Evolutionary conservation across 139 green algal genomes (phyloP), one percentile per base, ranked within the genome.

Genomic region (Yamagishiella unicocca): DNA sequence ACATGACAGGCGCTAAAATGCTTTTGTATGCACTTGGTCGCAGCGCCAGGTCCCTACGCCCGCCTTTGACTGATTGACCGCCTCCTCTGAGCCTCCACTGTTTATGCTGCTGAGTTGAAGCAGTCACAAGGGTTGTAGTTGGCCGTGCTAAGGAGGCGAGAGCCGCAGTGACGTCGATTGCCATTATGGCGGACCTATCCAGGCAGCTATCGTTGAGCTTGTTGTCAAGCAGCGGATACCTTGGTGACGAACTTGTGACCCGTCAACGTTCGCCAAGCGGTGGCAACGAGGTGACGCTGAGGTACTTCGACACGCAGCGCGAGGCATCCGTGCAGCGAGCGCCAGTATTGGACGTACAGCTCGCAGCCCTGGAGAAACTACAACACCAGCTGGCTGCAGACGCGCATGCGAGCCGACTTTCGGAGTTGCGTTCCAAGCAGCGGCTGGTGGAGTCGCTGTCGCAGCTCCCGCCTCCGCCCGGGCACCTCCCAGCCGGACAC

Each of bases 361-460:
- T 64, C n/a, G 27, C n/a, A n/a, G n/a, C 72, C 31, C n/a, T 82
- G 21, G 74, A 82, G 2, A 82, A 46, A 37, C n/a, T 82, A 31
- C 40, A 68, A 17, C n/a, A 82, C 10, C 54, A 82, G 74, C 21
- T 82, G 17, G 31, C 74, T 29, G 74, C 31, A 4, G 74, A 82
- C 38, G 74, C 72, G 40, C 72, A 78, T 35, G 70, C 70, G 2
- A 78, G 29, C 42, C 70, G 70, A 8, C 40, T 58, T 24, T 80
- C 72, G 19, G 43, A 62, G 27, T 40, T 64, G 27, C 72, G 72
- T 10, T 40, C 72, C 43, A 80, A 80, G 72, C 74, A 68, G 54
- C 74, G 74, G 2, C 74, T 82, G 17, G 29, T 53, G 25, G 72
- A 80, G 29, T 80, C 72, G 10, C 72, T 80, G 72, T 40, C 43